A percentile compares a stretch with the other conserved stretches of the same genome.
phyloP scores from a whole-genome alignment of 1,139 yeast species.

The Saccharomyces hybrid region DNA sequence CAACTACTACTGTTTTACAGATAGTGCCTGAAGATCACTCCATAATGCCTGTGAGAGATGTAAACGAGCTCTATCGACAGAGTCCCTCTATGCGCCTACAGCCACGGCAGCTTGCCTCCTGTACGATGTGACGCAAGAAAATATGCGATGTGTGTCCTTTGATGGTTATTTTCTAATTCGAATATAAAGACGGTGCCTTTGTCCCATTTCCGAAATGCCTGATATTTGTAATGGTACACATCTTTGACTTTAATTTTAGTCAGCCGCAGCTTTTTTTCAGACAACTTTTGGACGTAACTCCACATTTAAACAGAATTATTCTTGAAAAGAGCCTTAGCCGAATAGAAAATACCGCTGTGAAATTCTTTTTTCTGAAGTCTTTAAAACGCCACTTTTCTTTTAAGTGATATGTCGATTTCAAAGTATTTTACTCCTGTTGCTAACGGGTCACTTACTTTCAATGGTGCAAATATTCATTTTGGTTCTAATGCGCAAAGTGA shows the following conservation, averaged over 20 bases:
- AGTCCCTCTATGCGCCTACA: neutral
- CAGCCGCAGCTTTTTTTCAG: neutral
- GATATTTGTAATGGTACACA: neutral
- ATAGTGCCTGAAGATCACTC: slow-evolving; percentile 1
- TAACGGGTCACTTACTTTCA: slow-evolving; percentile 22
- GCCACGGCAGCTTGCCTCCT: slow-evolving; percentile 1
- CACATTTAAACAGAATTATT: neutral
- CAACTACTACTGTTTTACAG: neutral
- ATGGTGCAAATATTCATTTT: slow-evolving; percentile 17
- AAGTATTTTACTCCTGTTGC: slow-evolving; percentile 22
- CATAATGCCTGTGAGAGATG: neutral
- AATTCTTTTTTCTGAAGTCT: neutral
- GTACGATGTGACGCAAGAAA: neutral
- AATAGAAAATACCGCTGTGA: neutral
- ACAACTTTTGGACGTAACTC: neutral
- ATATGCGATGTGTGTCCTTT: neutral
- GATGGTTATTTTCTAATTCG: neutral
- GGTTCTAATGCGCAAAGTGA: slow-evolving; percentile 2
- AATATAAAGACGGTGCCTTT: slow-evolving; percentile 1
- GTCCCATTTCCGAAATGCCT: neutral
- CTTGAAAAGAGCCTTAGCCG: neutral
- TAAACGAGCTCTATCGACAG: neutral
- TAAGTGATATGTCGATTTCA: slow-evolving; percentile 16
- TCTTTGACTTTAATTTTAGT: neutral
- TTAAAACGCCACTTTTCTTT: neutral